Base-by-base conservation (phyloP, 371 early-diverging fungal species). In the Nematocida sp. region DNA sequence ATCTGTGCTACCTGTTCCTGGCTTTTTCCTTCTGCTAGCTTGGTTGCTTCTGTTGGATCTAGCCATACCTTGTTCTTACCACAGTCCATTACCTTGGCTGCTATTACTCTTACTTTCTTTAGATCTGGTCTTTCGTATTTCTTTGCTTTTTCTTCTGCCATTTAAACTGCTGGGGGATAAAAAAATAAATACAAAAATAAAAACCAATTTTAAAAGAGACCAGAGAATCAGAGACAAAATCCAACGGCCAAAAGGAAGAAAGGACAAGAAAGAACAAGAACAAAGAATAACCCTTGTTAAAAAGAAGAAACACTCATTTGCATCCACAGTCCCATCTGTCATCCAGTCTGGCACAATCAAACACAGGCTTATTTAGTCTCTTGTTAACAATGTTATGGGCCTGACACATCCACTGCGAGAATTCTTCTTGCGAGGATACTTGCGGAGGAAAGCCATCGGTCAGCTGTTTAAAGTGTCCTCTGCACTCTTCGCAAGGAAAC, bases 31-130 rank as follows among this genome's bases (percentile, higher is more conserved):
- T 89, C 91, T 81, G 90, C 85, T 83, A 97, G 90, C 83, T 91
- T 92, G 78, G 87, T 88, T 81, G 86, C 87, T 86, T 96, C 96
- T 83, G 90, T 91, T 78, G 97, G 97, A 86, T 99, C 99, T 57
- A 99, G 86, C 97, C 97, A 99, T 80, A 99, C 87, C 88, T 96
- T 96, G 82, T 93, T 86, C 88, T 93, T 85, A 83, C 99, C 99
- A 87, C 95, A 94, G 85, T 90, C 90, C 83, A 96, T 88, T 84
- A 99, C 92, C 85, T 90, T 88, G 77, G 94, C 89, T 75, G 99
- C 98, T 78, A 99, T 85, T 70, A 21, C 51, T 53, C 70, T 52
- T 23, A 77, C 57, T 55, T 57, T 70, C n/a, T 31, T 29, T 31
- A 66, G 27, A 11, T 53, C 67, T 40, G 53, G 74, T 34, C 45